Percentiles rank a stretch among this genome's conserved stretches.
Evolutionary conservation across 2,329 filamentous ascomycete genomes (phyloP).

Genomic region (Talaromyces sp.): DNA sequence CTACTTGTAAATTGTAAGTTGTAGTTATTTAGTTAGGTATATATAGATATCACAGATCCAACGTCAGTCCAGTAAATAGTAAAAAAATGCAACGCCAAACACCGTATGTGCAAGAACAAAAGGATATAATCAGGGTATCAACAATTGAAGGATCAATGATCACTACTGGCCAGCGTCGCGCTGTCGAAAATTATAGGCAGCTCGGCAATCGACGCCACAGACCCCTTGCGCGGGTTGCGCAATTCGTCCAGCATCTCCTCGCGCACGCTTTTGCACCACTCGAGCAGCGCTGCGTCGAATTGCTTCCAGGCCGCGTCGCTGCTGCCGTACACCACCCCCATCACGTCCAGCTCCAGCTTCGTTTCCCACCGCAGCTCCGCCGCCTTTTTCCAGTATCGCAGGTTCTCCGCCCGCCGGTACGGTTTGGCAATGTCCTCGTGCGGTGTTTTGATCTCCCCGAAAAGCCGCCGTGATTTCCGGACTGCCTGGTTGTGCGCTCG

Average conservation of each 20-base stretch:
- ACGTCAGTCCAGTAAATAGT: neutral
- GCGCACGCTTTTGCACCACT: constrained; percentile 77
- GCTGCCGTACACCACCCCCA: constrained; percentile 75
- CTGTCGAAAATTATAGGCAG: constrained; percentile 10
- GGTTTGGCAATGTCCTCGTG: constrained; percentile 94
- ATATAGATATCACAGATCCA: no score
- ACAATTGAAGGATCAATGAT: neutral
- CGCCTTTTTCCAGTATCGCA: constrained; percentile 94
- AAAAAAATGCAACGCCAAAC: neutral
- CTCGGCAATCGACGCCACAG: constrained; percentile 6
- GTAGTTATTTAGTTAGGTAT: no score
- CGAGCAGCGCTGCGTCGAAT: constrained; percentile 76
- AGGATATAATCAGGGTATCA: neutral
- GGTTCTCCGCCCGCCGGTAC: constrained; percentile 87
- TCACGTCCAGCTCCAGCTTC: constrained; percentile 74
- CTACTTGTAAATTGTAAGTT: no score
- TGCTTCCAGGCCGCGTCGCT: constrained; percentile 64
- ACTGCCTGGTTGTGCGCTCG: constrained; percentile 87
- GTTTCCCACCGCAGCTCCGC: constrained; percentile 92
- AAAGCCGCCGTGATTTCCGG: constrained; percentile 75
- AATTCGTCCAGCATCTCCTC: constrained; percentile 77
- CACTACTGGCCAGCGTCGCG: constrained; percentile 1
- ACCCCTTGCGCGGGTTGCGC: constrained; percentile 35
- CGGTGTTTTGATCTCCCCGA: constrained; percentile 81
- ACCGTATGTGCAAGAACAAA: neutral